Evolutionary conservation across 2,329 filamentous ascomycete species (phyloP), one percentile per base, ranked within the genome.

Genomic region (Xylaria sp.): DNA sequence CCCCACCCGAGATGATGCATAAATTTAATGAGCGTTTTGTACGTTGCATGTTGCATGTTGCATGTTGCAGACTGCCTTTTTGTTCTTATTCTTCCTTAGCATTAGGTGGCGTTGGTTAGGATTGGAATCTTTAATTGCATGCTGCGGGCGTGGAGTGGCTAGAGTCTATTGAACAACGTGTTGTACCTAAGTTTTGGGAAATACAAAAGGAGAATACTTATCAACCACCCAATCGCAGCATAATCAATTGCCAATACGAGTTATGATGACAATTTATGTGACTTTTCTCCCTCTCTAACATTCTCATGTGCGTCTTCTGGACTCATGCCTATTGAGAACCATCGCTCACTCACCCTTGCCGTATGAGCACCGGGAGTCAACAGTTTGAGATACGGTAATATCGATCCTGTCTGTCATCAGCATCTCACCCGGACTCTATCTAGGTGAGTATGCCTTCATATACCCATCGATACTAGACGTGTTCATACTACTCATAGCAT

Each of bases 1-100:
- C 94, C 94, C 18, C 87, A 90, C 74, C 87, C 87, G 27, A 81
- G 79, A 57, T 76, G 54, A 68, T 57, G 42, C 21, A 40, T 40
- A 27, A 42, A 64, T 47, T 35, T 12, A 58, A 53, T 29, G 40
- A 57, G 48, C 25, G 29, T 18, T 60, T 40, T n/a, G 32, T 13
- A 29, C 48, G 10, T 27, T 35, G n/a, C n/a, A n/a, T n/a, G n/a
- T n/a, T n/a, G n/a, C n/a, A n/a, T n/a, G n/a, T n/a, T n/a, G n/a
- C n/a, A n/a, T n/a, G n/a, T n/a, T n/a, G n/a, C n/a, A n/a, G n/a
- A n/a, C n/a, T n/a, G n/a, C 50, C 35, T 18, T 18, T 42, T 60
- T 60, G 5, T 21, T 63, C 32, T 35, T 35, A 35, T 35, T 35
- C 32, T 71, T 71, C 44, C 40, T 40, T 13, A 40, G 73, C 71